A percentile compares a stretch with the other conserved stretches of the same genome.
Evolutionary conservation across 441 rosid species (phyloP).

Genomic region (Eruca vesicaria): DNA sequence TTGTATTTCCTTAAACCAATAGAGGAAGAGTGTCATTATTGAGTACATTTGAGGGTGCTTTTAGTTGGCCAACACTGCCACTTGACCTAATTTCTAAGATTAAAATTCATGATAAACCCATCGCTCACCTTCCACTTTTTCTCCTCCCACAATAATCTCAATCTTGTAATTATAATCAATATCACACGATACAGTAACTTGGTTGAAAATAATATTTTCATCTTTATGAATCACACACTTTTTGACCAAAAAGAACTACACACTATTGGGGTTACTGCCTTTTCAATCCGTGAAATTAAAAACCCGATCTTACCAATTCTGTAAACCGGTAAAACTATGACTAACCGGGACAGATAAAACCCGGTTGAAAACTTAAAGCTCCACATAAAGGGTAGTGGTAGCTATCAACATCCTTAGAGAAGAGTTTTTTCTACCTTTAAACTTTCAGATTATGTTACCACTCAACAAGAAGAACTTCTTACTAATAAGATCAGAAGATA

Average conservation of each 20-base stretch:
- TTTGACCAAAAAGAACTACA: neutral
- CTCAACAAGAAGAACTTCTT: neutral
- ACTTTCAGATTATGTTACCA: neutral
- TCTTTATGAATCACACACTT: neutral
- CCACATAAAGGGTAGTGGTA: neutral
- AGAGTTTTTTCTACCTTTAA: neutral
- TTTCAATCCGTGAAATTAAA: neutral
- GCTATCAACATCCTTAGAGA: neutral
- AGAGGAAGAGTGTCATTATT: slow-evolving; percentile 35
- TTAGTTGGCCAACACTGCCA: slow-evolving; percentile 55
- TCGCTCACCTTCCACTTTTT: neutral
- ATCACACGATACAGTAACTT: neutral
- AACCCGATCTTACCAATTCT: neutral
- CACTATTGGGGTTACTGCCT: neutral
- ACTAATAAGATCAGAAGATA: neutral
- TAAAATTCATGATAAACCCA: neutral
- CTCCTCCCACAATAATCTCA: neutral
- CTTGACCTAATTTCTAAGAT: slow-evolving; percentile 43
- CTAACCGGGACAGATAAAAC: neutral
- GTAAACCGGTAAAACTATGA: neutral
- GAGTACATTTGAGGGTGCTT: slow-evolving; percentile 38
- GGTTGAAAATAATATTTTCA: neutral
- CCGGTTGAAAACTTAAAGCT: neutral
- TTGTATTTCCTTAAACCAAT: slow-evolving; percentile 27
- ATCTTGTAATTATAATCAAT: slow-evolving; percentile 6